A percentile compares a stretch with the other conserved stretches of the same genome.
These are phyloP conservation scores for Tetracladium maxilliforme DNA, from an alignment of 2,329 filamentous ascomycete species.

Conservation along the genomic window DNA sequence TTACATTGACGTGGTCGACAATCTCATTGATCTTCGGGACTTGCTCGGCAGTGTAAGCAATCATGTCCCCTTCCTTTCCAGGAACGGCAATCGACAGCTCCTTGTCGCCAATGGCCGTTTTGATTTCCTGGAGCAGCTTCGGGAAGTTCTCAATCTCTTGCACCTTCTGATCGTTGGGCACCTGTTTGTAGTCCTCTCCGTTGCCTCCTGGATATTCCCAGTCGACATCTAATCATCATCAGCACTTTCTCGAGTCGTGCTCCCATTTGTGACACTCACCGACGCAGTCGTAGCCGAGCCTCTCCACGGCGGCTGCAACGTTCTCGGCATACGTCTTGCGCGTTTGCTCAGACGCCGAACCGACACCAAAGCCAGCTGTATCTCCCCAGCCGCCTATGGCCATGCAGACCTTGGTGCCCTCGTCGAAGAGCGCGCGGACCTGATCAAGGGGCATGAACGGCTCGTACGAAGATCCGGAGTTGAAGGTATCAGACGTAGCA, in stretches of 20 bases:
- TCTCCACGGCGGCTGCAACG: slow-evolving; percentile 44
- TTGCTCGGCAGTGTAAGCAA: slow-evolving; percentile 45
- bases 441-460: slow-evolving; percentile 35
- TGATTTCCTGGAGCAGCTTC: slow-evolving; percentile 41
- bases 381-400: slow-evolving; percentile 68
- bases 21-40: slow-evolving; percentile 40
- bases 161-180: slow-evolving; percentile 42
- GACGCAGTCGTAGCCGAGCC: slow-evolving; percentile 48
- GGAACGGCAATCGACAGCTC: slow-evolving; percentile 56
- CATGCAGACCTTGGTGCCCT: slow-evolving; percentile 47
- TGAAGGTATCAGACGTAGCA: too few relatives aligned
- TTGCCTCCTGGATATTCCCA: slow-evolving; percentile 41
- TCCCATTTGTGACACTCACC: too few relatives aligned
- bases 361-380: slow-evolving; percentile 43
- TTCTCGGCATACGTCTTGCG: slow-evolving; percentile 48
- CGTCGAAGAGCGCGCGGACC: slow-evolving; percentile 30
- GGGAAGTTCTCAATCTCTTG: slow-evolving; percentile 52
- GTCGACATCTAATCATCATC: slow-evolving; percentile 28
- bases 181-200: slow-evolving; percentile 51
- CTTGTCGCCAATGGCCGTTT: slow-evolving; percentile 41
- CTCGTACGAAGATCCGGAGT: slow-evolving; percentile 20
- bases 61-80: slow-evolving; percentile 47
- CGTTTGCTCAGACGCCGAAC: slow-evolving; percentile 32
- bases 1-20: slow-evolving; percentile 56
- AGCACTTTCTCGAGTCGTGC: too few relatives aligned